A percentile compares a stretch with the other conserved stretches of the same genome.
These are phyloP conservation scores for Euptelea pleiosperma DNA, from an alignment of 164 flowering plant genomes.

Conservation along the genomic window DNA sequence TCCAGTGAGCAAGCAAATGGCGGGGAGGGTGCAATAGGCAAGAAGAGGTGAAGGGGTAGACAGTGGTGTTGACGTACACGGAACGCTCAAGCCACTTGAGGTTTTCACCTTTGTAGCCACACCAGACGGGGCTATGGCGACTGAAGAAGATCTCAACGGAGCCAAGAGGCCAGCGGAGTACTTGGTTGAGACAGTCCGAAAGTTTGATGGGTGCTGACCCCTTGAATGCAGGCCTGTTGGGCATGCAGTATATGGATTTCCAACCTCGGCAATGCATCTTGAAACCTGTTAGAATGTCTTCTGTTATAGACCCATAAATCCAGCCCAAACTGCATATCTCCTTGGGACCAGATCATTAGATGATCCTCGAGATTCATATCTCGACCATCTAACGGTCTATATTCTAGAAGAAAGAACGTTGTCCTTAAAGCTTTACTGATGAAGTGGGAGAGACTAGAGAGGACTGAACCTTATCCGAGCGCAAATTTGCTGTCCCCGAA, in stretches of 20 bases:
- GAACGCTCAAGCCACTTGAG: conserved; percentile 85
- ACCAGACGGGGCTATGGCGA: conserved; percentile 71
- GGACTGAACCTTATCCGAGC: too few species aligned
- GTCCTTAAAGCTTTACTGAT: too few species aligned
- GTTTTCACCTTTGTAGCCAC: conserved; percentile 81
- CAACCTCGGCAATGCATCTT: conserved; percentile 98
- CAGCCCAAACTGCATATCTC: conserved; percentile 82
- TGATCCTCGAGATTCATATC: too few species aligned
- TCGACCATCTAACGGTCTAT: too few species aligned
- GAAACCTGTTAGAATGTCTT: conserved; percentile 85
- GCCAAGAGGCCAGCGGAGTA: conserved; percentile 95
- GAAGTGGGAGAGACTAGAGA: too few species aligned
- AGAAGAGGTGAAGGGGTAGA: conserved; percentile 88
- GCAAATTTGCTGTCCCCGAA: too few species aligned
- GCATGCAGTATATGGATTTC: conserved; percentile 94
- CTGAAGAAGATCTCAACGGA: conserved; percentile 95
- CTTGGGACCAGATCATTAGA: too few species aligned
- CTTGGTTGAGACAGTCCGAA: conserved; percentile 89
- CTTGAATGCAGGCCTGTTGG: conserved; percentile 74
- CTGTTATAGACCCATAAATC: conserved; percentile 92
- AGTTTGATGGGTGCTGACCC: conserved; percentile 92
- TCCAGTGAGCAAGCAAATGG: conserved; percentile 87
- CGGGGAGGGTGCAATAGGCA: conserved; percentile 84
- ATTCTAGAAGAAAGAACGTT: too few species aligned
- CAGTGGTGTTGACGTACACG: conserved; percentile 81